These are phyloP conservation scores for Sporothrix pallida DNA, from an alignment of 2,329 filamentous ascomycete genomes.

Conservation along the genomic window DNA sequence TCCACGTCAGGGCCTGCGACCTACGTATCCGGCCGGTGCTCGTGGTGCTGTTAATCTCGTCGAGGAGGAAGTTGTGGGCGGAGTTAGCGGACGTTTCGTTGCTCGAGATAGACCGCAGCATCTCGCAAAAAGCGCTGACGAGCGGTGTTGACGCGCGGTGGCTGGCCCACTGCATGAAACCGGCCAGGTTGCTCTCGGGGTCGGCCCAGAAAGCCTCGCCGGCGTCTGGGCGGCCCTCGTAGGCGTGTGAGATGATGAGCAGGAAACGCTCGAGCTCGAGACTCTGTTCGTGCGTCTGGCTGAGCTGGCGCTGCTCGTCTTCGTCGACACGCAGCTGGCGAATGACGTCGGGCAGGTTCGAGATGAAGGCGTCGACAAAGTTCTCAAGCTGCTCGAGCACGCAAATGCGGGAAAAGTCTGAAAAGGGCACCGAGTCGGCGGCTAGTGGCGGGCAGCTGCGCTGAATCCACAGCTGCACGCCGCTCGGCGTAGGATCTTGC, in stretches of 20 bases:
- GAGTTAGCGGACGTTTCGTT: conserved; percentile 81
- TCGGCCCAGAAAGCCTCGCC: conserved; percentile 91
- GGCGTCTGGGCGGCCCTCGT: conserved; percentile 82
- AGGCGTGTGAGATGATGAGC: conserved; percentile 88
- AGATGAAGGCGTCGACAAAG: conserved; percentile 91
- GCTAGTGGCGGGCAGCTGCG: conserved; percentile 75
- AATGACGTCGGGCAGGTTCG: conserved; percentile 91
- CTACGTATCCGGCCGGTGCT: conserved; percentile 76
- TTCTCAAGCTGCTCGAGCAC: conserved; percentile 82
- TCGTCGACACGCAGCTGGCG: conserved; percentile 85
- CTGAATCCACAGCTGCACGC: conserved; percentile 81
- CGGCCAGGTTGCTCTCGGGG: conserved; percentile 88
- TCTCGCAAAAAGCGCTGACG: conserved; percentile 94
- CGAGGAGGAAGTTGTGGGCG: conserved; percentile 86
- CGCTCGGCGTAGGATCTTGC: conserved; percentile 84
- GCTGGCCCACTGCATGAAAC: conserved; percentile 97
- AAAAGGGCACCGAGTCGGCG: conserved; percentile 70
- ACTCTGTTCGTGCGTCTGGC: conserved; percentile 68
- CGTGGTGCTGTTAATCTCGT: conserved; percentile 73
- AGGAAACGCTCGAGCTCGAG: conserved; percentile 87
- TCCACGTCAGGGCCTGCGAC: conserved; percentile 86
- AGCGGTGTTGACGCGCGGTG: conserved; percentile 93
- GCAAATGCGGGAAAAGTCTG: conserved; percentile 71
- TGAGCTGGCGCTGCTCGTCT: conserved; percentile 79
- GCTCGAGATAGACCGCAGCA: conserved; percentile 86